Evolutionary conservation across 2,329 filamentous ascomycete genomes (phyloP).

Genomic region (Pseudocercospora ulei): DNA sequence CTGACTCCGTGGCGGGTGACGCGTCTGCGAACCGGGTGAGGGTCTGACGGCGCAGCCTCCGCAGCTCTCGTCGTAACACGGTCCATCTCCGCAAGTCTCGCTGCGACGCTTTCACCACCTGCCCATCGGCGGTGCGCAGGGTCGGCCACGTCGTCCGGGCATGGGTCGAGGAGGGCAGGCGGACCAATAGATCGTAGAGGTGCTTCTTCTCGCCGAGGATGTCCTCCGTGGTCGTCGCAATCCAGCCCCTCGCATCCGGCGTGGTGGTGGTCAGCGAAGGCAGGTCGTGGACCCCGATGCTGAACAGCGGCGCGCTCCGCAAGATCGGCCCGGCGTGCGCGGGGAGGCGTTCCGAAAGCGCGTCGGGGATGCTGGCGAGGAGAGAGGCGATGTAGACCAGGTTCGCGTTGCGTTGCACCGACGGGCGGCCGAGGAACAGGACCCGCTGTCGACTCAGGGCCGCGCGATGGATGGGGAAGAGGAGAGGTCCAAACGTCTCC

Average conservation of each 20-base stretch:
- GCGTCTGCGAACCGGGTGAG: constrained; percentile 31
- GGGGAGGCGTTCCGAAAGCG: constrained; percentile 60
- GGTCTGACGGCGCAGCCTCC: constrained; percentile 29
- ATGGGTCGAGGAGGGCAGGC: constrained; percentile 33
- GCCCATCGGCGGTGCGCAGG: constrained; percentile 61
- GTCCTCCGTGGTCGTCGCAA: constrained; percentile 91
- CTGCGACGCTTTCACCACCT: constrained; percentile 71
- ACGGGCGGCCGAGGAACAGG: constrained; percentile 73
- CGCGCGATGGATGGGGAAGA: constrained; percentile 84
- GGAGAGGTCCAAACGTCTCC: constrained; percentile 75
- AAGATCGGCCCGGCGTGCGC: constrained; percentile 45
- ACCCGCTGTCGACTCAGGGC: constrained; percentile 80
- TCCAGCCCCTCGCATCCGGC: constrained; percentile 55
- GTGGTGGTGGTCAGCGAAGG: constrained; percentile 56
- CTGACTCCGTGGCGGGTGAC: constrained; percentile 9
- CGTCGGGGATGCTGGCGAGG: constrained; percentile 73
- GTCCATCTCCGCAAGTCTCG: constrained; percentile 75
- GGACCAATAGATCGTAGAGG: constrained; percentile 87
- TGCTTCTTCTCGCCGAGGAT: constrained; percentile 77
- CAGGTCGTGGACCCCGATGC: constrained; percentile 87
- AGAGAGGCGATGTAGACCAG: constrained; percentile 90
- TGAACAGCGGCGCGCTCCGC: constrained; percentile 74
- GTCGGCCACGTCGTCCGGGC: constrained; percentile 46
- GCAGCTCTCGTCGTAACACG: constrained; percentile 45
- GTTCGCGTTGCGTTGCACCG: constrained; percentile 76